phyloP scores from a whole-genome alignment of 2,329 filamentous ascomycete species.

The Lojkania enalia region DNA sequence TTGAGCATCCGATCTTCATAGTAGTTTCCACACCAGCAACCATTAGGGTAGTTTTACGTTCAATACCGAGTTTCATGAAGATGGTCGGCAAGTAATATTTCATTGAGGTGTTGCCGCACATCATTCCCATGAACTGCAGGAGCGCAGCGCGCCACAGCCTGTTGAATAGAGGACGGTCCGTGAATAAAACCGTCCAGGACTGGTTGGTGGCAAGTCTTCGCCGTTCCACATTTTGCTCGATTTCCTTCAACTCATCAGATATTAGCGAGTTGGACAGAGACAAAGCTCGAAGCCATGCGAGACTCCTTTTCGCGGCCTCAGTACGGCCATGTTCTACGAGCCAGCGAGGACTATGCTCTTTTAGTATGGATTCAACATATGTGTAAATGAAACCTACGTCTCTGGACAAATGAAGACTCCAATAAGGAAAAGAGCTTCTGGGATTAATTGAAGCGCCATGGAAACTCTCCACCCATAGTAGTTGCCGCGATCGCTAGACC shows the following conservation, averaged over 20 bases:
- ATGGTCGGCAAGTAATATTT: constrained; percentile 63
- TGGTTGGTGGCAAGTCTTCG: constrained; percentile 43
- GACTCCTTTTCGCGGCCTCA: constrained; percentile 49
- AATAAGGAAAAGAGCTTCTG: constrained; percentile 53
- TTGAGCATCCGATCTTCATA: constrained; percentile 59
- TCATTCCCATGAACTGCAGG: constrained; percentile 63
- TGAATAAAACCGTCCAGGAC: constrained; percentile 55
- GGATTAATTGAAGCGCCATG: constrained; percentile 57
- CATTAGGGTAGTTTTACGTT: constrained; percentile 54
- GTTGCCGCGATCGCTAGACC: constrained; percentile 50
- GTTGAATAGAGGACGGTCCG: constrained; percentile 52
- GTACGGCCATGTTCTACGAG: constrained; percentile 56
- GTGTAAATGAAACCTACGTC: constrained; percentile 48
- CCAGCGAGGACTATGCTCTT: constrained; percentile 56
- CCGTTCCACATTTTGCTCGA: constrained; percentile 50
- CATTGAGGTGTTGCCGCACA: constrained; percentile 63
- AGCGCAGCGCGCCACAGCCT: constrained; percentile 61
- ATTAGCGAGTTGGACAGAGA: constrained; percentile 42
- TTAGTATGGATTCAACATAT: not conserved
- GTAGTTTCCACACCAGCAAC: constrained; percentile 62
- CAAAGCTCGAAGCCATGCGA: constrained; percentile 54
- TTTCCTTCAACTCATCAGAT: constrained; percentile 48
- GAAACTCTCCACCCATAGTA: constrained; percentile 59
- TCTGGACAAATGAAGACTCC: constrained; percentile 60
- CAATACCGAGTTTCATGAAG: constrained; percentile 56